Evolutionary conservation across 345 rosid species (phyloP).

Genomic region (Bruguiera gymnorhiza): DNA sequence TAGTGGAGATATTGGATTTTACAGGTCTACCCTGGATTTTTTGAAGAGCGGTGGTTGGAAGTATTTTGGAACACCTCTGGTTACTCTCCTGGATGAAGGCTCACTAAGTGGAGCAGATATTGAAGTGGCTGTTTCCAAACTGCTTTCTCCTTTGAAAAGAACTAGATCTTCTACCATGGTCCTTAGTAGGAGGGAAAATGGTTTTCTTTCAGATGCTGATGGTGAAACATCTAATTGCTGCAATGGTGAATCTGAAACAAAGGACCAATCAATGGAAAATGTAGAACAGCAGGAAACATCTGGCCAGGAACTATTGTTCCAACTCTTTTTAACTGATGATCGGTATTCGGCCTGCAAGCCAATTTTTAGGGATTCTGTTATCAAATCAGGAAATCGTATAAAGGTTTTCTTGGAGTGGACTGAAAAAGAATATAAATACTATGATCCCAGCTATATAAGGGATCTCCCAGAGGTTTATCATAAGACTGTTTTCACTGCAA

Average conservation of each 20-base stretch:
- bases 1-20: conserved; percentile 8
- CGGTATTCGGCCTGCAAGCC: conserved; percentile 36
- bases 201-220: conserved; percentile 36
- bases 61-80: conserved; percentile 68
- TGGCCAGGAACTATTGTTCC: conserved; percentile 35
- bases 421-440: conserved; percentile 50
- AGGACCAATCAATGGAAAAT: conserved; percentile 30
- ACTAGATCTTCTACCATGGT: conserved; percentile 37
- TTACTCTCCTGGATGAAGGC: conserved; percentile 54
- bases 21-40: conserved; percentile 41
- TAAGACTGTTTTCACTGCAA: conserved; percentile 52
- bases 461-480: conserved; percentile 69
- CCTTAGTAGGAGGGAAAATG: conserved; percentile 46
- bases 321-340: conserved; percentile 44
- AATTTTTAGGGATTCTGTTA: conserved; percentile 42
- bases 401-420: conserved; percentile 70
- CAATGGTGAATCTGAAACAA: conserved; percentile 27
- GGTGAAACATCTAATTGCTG: conserved; percentile 45
- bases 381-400: conserved; percentile 41
- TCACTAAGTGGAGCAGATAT: conserved; percentile 59
- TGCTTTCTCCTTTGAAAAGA: conserved; percentile 66
- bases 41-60: conserved; percentile 42
- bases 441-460: conserved; percentile 69
- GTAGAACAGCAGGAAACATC: conserved; percentile 38
- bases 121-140: conserved; percentile 40